phyloP scores from a whole-genome alignment of 495 filamentous ascomycete species.

The Lentithecium fluviatile region DNA sequence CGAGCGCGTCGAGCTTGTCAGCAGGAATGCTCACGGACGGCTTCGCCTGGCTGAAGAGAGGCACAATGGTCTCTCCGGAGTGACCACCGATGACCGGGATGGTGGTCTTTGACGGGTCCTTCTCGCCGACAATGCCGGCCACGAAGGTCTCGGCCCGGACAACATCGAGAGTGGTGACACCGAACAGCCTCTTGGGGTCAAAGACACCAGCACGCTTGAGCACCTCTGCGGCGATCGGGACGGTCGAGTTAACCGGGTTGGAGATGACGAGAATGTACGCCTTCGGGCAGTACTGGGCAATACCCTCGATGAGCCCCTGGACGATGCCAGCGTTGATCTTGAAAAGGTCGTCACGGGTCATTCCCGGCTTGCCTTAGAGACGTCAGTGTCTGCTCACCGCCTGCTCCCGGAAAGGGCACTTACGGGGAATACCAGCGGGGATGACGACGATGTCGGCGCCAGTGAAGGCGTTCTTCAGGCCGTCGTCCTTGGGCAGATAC shows the following conservation, averaged over 20 bases:
- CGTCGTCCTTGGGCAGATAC: conserved; percentile 86
- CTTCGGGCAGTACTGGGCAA: conserved; percentile 83
- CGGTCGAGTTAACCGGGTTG: conserved; percentile 98
- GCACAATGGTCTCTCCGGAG: conserved; percentile 96
- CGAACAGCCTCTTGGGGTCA: conserved; percentile 89
- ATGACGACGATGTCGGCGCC: conserved; percentile 95
- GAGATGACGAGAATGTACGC: conserved; percentile 95
- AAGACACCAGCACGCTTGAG: conserved; percentile 91
- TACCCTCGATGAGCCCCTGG: conserved; percentile 58
- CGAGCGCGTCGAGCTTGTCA: conserved; percentile 80
- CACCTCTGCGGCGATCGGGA: conserved; percentile 94
- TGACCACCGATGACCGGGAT: conserved; percentile 96
- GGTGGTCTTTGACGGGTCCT: conserved; percentile 73
- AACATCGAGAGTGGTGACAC: conserved; percentile 96
- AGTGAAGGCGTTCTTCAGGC: conserved; percentile 80
- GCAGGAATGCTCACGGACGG: conserved; percentile 75
- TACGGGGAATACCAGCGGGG: conserved; percentile 95
- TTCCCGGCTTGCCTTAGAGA: conserved; percentile 86
- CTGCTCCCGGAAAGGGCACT: conserved; percentile 40
- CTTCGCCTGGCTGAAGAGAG: conserved; percentile 87
- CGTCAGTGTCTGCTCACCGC: conserved; percentile 1
- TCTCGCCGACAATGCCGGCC: conserved; percentile 75
- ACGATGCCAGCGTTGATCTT: conserved; percentile 97
- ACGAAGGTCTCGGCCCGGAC: conserved; percentile 98
- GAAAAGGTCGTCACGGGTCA: conserved; percentile 99